phyloP scores from a whole-genome alignment of 495 filamentous ascomycete genomes.

The Annulohypoxylon nitens region DNA sequence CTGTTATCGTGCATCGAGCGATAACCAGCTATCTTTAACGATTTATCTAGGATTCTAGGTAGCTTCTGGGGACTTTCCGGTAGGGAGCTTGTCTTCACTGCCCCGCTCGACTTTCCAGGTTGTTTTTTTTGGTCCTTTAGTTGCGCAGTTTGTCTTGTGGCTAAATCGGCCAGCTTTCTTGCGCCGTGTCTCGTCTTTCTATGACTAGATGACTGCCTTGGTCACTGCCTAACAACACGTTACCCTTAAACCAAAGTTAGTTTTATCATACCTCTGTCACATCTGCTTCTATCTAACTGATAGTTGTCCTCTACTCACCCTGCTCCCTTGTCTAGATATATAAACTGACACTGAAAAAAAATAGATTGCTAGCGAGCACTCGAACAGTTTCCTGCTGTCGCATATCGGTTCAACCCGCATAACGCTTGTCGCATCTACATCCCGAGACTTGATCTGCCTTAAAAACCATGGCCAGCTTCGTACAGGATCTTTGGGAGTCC shows the following conservation, averaged over 20 bases:
- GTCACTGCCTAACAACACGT: constrained; percentile 40
- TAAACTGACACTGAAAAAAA: not conserved
- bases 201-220: constrained; percentile 18
- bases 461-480: constrained; percentile 79
- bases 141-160: constrained; percentile 43
- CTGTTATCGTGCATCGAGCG: constrained; percentile 12
- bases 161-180: constrained; percentile 40
- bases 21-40: constrained; percentile 17
- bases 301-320: constrained; percentile 2
- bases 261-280: constrained; percentile 9
- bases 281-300: not conserved
- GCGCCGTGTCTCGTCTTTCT: constrained; percentile 16
- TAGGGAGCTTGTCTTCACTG: constrained; percentile 19
- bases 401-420: constrained; percentile 35
- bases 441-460: constrained; percentile 28
- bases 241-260: constrained; percentile 35
- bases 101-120: constrained; percentile 35
- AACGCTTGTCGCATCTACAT: constrained; percentile 36
- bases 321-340: not conserved
- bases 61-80: not conserved
- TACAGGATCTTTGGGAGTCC: constrained; percentile 86
- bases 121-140: constrained; percentile 26
- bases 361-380: constrained; percentile 12
- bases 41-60: not conserved
- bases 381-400: constrained; percentile 27